Conservation (phyloP, 257 asterid genomes). For the Solanum pennellii region DNA sequence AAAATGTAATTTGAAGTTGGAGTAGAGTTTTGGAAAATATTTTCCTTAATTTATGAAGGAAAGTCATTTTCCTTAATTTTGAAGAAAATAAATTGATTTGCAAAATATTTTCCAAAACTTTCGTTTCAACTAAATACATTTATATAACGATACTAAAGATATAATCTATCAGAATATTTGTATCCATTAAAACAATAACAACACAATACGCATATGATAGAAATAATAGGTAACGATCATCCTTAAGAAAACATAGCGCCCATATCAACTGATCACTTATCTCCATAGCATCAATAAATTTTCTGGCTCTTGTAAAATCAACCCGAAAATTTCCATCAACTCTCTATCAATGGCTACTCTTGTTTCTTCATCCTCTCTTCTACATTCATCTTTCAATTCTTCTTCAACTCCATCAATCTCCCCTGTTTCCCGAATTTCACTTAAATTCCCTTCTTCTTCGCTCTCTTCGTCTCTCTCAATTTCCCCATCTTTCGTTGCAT, state of each 20-base stretch:
- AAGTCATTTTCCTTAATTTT: no score
- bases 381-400: conserved; percentile 23
- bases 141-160: no score
- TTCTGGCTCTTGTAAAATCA: conserved; percentile 2
- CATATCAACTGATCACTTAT: not conserved
- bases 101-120: no score
- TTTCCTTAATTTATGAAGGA: no score
- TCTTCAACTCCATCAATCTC: conserved; percentile 33
- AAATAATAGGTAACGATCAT: no score
- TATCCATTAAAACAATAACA: no score
- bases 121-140: no score
- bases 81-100: no score
- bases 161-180: no score
- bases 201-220: no score
- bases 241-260: not conserved
- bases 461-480: conserved; percentile 48
- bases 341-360: conserved; percentile 59
- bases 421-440: conserved; percentile 25
- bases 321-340: not conserved
- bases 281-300: not conserved
- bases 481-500: conserved; percentile 32
- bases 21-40: no score
- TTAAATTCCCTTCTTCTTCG: conserved; percentile 20
- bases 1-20: no score
- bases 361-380: conserved; percentile 40